Evolutionary conservation across 768 basidiomycete genomes (phyloP), one percentile per base, ranked within the genome.

Genomic region (Megacollybia marginata): DNA sequence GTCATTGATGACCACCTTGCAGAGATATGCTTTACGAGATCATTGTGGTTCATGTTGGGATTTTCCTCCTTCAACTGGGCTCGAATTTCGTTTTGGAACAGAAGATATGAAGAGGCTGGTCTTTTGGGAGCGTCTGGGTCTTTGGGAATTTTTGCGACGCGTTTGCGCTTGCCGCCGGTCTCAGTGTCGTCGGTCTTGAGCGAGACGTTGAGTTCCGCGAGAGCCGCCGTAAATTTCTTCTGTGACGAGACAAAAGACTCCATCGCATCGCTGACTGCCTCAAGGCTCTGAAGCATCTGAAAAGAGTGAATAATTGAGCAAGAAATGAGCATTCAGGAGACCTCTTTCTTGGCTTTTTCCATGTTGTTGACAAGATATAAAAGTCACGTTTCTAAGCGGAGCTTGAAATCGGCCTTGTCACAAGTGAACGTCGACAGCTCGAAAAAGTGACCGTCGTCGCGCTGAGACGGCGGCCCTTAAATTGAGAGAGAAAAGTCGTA

Each of bases 51-150:
- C 51, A 92, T 65, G 9, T 70, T 66, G 9, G 88, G 85, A 62
- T 87, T 68, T 56, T 74, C 65, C 35, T 73, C 71, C 70, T 85
- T 83, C 57, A 94, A 73, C 50, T 79, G 73, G 52, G 79, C 78
- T 63, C 92, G 85, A 48, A 92, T 68, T 9, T 79, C 78, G 57
- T 85, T 87, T 64, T 88, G 87, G 71, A 79, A 88, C 46, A 85
- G 67, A 47, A 88, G 70, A 66, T 86, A 88, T 13, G 84, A 85
- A 20, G 81, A 79, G 5, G 82, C 70, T 11, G 86, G 87, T 6
- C 83, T 74, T 63, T 86, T 87, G 13, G 86, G 86, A 40, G 84
- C 84, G 58, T 83, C 77, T n/a, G 84, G 83, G 54, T 88, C 87
- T 65, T 85, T 73, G 57, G 85, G 85, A 28, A 6, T 28, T 67